Percentiles rank a stretch among this genome's conserved stretches.
Evolutionary conservation across 1,139 yeast species (phyloP).

Genomic region (Magnusiomyces fungicola): DNA sequence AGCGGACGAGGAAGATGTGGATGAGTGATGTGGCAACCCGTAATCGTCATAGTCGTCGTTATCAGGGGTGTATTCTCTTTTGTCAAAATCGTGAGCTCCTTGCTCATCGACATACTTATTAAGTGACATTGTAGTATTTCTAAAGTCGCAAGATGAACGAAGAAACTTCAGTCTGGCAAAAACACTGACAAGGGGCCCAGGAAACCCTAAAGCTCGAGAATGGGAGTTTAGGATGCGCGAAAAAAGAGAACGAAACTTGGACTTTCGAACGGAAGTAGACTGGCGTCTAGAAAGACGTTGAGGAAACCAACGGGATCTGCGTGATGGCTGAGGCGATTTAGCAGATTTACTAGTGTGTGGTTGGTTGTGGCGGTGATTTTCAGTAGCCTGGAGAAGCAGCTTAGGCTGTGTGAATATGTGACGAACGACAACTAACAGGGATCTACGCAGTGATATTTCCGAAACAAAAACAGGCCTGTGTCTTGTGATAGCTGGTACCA

Average conservation of each 20-base stretch:
- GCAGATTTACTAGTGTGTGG: background rate
- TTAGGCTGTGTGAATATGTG: too few relatives aligned
- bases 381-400: too few relatives aligned
- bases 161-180: conserved; percentile 1
- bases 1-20: background rate
- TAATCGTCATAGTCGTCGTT: background rate
- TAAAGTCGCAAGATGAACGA: background rate
- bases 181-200: background rate
- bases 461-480: too few relatives aligned
- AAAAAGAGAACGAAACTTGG: background rate
- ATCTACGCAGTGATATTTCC: too few relatives aligned
- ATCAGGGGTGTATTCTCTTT: background rate
- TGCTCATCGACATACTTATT: background rate
- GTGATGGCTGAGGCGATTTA: background rate
- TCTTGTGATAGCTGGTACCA: too few relatives aligned
- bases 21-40: background rate
- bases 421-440: too few relatives aligned
- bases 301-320: background rate
- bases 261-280: background rate
- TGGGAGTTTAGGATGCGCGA: background rate
- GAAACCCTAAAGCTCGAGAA: background rate
- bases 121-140: conserved; percentile 2
- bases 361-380: too few relatives aligned
- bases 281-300: background rate
- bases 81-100: conserved; percentile 1